These are phyloP conservation scores for Coemansia sp. DNA, from an alignment of 192 early-diverging fungal species.

Conservation along the genomic window DNA sequence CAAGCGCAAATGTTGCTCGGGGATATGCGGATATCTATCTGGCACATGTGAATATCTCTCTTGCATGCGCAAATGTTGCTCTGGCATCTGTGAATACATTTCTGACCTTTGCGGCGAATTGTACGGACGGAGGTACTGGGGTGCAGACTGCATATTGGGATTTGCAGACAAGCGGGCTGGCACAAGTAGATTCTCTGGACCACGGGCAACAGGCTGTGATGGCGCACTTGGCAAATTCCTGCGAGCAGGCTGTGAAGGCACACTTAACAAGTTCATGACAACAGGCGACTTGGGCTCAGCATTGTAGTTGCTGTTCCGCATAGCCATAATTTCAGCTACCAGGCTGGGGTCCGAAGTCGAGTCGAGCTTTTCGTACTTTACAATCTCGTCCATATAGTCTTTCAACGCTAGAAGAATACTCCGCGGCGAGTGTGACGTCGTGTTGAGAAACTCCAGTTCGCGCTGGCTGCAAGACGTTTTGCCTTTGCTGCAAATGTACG, in stretches of 20 bases:
- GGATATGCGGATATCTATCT: no score
- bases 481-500: slow-evolving; percentile 12
- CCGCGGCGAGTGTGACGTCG: neutral
- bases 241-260: no score
- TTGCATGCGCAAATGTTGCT: no score
- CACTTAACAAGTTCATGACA: no score
- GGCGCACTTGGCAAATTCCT: no score
- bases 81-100: no score
- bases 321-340: neutral
- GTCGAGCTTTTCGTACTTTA: slow-evolving; percentile 7
- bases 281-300: neutral
- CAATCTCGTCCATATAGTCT: slow-evolving; percentile 18
- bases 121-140: no score
- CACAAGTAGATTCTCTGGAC: no score
- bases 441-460: neutral
- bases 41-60: neutral
- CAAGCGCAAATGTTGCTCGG: neutral
- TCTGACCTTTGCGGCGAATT: no score
- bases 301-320: neutral
- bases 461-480: neutral
- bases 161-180: no score
- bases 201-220: no score
- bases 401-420: slow-evolving; percentile 8
- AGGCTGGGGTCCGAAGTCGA: neutral
- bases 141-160: no score